These are phyloP conservation scores for Cladosporium colombiae DNA, from an alignment of 2,329 filamentous ascomycete genomes.

Conservation along the genomic window DNA sequence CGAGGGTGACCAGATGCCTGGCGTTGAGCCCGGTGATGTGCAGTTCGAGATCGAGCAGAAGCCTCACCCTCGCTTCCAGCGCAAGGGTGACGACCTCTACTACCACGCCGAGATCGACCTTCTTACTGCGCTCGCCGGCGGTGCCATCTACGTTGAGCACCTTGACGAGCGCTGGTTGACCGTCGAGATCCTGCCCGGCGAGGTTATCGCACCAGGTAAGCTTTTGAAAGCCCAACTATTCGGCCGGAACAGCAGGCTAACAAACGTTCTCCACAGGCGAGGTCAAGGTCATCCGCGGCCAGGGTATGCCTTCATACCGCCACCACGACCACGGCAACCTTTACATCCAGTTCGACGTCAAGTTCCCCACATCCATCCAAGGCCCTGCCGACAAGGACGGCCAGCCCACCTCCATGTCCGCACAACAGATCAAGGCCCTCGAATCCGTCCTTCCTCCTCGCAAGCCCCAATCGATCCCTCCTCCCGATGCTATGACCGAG, in stretches of 20 bases:
- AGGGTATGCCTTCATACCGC: slow-evolving; percentile 95
- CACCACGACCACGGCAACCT: slow-evolving; percentile 96
- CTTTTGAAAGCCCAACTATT: slow-evolving; percentile 26
- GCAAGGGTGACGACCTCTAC: slow-evolving; percentile 93
- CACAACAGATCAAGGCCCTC: slow-evolving; percentile 73
- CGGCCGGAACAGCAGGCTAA: neutral
- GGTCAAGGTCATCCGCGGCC: slow-evolving; percentile 90
- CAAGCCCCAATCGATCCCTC: slow-evolving; percentile 65
- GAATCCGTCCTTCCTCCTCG: slow-evolving; percentile 82
- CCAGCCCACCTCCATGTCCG: slow-evolving; percentile 47
- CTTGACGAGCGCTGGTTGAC: slow-evolving; percentile 96
- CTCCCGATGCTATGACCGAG: slow-evolving; percentile 86
- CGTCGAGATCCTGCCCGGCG: slow-evolving; percentile 88
- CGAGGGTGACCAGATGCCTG: slow-evolving; percentile 93
- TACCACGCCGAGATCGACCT: slow-evolving; percentile 96
- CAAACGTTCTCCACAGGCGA: slow-evolving; percentile 58
- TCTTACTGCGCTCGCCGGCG: slow-evolving; percentile 89
- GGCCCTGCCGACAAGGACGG: slow-evolving; percentile 44
- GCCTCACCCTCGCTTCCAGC: slow-evolving; percentile 92
- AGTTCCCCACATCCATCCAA: slow-evolving; percentile 70
- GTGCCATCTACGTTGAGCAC: slow-evolving; percentile 89
- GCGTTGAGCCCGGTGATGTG: slow-evolving; percentile 90
- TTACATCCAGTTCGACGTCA: slow-evolving; percentile 96
- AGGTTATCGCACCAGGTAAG: slow-evolving; percentile 90
- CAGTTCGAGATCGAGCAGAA: slow-evolving; percentile 99